A percentile compares a stretch with the other conserved stretches of the same genome.
Conservation (phyloP, 1,284 basidiomycete genomes). For the Pseudozyma hubeiensis region DNA sequence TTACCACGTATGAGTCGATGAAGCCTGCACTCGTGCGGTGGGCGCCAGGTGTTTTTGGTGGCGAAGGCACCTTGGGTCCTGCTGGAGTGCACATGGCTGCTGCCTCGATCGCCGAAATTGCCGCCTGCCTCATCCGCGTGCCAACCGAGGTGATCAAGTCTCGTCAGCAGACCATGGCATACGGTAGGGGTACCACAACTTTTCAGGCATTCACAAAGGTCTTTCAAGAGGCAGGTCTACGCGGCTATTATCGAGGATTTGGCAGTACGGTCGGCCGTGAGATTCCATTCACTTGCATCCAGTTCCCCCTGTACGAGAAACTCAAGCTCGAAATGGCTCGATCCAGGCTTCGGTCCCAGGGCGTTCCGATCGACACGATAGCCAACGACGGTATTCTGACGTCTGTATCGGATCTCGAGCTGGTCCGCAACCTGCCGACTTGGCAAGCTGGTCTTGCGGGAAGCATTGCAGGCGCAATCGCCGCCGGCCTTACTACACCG, state of each 20-base stretch:
- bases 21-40: constrained; percentile 74
- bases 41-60: constrained; percentile 27
- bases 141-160: constrained; percentile 95
- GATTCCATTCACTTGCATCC: constrained; percentile 97
- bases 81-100: constrained; percentile 69
- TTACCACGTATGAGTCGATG: constrained; percentile 90
- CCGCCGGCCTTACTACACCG: constrained; percentile 91
- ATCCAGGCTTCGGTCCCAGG: constrained; percentile 18
- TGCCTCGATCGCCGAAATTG: constrained; percentile 70
- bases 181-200: constrained; percentile 74
- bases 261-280: constrained; percentile 82
- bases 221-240: constrained; percentile 74
- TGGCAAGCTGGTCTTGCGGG: constrained; percentile 92
- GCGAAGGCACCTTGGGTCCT: constrained; percentile 42
- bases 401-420: constrained; percentile 32
- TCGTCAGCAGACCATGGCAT: constrained; percentile 80
- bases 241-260: constrained; percentile 83
- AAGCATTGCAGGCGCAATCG: constrained; percentile 87
- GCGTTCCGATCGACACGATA: not conserved
- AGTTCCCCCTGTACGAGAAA: constrained; percentile 95
- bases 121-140: constrained; percentile 90
- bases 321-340: constrained; percentile 74
- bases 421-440: constrained; percentile 72
- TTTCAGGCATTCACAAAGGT: constrained; percentile 71
- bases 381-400: not conserved